These are phyloP conservation scores for Entonaema liquescens DNA, from an alignment of 495 filamentous ascomycete species.

Conservation along the genomic window DNA sequence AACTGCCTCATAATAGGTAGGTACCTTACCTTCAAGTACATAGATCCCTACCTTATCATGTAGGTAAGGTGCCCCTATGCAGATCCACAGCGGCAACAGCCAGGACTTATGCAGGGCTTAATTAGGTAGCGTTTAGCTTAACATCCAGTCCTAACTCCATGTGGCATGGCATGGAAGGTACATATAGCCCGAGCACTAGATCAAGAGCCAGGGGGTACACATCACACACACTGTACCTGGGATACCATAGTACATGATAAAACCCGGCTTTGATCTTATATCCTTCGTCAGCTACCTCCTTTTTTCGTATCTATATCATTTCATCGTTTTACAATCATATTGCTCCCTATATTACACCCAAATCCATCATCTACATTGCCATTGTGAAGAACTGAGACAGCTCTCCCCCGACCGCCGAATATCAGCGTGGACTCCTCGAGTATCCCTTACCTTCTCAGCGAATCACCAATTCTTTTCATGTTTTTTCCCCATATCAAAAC, in stretches of 20 bases:
- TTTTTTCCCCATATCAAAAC: background rate
- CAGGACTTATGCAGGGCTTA: slow-evolving; percentile 14
- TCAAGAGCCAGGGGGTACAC: too few species aligned
- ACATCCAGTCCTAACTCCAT: background rate
- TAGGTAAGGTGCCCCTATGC: too few species aligned
- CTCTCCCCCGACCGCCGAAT: background rate
- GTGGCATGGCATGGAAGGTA: background rate
- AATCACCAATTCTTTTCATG: background rate
- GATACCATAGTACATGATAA: too few species aligned
- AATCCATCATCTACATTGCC: background rate
- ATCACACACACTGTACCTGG: too few species aligned
- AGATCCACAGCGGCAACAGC: slow-evolving; percentile 11
- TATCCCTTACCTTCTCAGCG: background rate
- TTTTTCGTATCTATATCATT: background rate
- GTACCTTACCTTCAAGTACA: background rate
- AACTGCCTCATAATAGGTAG: background rate
- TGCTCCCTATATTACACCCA: background rate
- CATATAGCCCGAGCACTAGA: too few species aligned
- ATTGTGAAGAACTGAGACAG: background rate
- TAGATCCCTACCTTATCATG: background rate
- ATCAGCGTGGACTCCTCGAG: background rate
- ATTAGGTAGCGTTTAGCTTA: slow-evolving; percentile 18
- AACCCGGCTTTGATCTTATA: too few species aligned
- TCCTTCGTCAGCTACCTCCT: too few species aligned
- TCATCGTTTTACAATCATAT: background rate